Evolutionary conservation across 805 yeast genomes (phyloP), one percentile per base, ranked within the genome.

Genomic region (Nematodospora valgi): DNA sequence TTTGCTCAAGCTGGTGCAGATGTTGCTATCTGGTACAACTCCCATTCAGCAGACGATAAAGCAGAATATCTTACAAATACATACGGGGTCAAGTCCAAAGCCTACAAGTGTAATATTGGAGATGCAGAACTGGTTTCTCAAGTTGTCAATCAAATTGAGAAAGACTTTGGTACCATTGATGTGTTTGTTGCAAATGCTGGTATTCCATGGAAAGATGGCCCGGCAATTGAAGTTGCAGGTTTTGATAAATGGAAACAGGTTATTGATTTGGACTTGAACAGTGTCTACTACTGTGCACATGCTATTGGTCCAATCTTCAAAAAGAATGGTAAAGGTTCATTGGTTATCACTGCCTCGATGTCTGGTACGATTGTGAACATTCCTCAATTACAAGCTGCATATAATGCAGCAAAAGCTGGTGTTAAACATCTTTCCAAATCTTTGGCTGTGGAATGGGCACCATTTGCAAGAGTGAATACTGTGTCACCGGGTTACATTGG

Each of bases 281-380:
- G 93, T 7, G 84, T 82, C 30, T 86, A 80, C 65, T 82, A 82
- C 61, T 76, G 89, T 53, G 82, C 95, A 42, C 81, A 82, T 64
- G 64, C 72, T 31, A 74, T 82, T 27, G 96, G 96, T 33, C 66
- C 65, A 45, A 69, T 80, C 39, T 88, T 88, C 72, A 75, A 76
- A 58, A 64, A 74, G 50, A 87, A 83, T 52, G 83, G 85, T 12
- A 62, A 60, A 41, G 96, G 96, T 21, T 82, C 94, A 1, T 68
- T 88, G 48, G 77, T 87, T 48, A 70, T 84, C 60, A 87, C 96
- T 3, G 86, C 93, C 5, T 84, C 95, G 26, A 87, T 87, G 84
- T 82, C 93, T 17, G 96, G 85, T n/a, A 86, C 80, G 61, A 80
- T 88, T 50, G 93, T 79, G 48, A 87, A 87, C 59, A 76, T 79